These are phyloP conservation scores for Aeschynomene evenia DNA, from an alignment of 306 rosid genomes.

Conservation along the genomic window DNA sequence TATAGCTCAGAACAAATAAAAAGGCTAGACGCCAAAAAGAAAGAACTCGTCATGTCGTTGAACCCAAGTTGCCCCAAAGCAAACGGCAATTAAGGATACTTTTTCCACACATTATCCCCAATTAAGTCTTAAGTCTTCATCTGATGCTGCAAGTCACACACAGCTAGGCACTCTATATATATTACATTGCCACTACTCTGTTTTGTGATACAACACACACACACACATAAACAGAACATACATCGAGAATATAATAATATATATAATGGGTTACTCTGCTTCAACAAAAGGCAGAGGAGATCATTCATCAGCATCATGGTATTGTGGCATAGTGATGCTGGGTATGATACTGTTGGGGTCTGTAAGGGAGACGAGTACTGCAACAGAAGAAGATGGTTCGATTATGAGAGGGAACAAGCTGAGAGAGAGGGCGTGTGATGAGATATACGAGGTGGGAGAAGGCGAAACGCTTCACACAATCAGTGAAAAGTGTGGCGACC, in stretches of 20 bases:
- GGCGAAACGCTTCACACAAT: slow-evolving; percentile 82
- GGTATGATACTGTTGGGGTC: slow-evolving; percentile 58
- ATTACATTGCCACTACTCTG: neutral
- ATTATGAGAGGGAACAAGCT: slow-evolving; percentile 40
- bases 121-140: neutral
- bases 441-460: slow-evolving; percentile 63
- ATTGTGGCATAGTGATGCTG: slow-evolving; percentile 45
- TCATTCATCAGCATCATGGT: slow-evolving; percentile 59
- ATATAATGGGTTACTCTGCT: slow-evolving; percentile 29
- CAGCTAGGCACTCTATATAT: neutral
- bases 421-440: slow-evolving; percentile 40
- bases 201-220: neutral
- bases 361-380: slow-evolving; percentile 34
- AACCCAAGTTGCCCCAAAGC: slow-evolving; percentile 30
- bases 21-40: slow-evolving; percentile 30
- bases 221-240: neutral
- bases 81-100: slow-evolving; percentile 33
- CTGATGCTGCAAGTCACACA: neutral
- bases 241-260: too few relatives aligned
- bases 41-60: slow-evolving; percentile 37
- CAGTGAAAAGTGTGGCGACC: slow-evolving; percentile 80
- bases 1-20: neutral
- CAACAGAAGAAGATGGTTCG: neutral
- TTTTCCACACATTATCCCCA: slow-evolving; percentile 5
- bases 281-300: slow-evolving; percentile 31